phyloP scores from a whole-genome alignment of 495 filamentous ascomycete genomes.

The Rostrohypoxylon terebratum region DNA sequence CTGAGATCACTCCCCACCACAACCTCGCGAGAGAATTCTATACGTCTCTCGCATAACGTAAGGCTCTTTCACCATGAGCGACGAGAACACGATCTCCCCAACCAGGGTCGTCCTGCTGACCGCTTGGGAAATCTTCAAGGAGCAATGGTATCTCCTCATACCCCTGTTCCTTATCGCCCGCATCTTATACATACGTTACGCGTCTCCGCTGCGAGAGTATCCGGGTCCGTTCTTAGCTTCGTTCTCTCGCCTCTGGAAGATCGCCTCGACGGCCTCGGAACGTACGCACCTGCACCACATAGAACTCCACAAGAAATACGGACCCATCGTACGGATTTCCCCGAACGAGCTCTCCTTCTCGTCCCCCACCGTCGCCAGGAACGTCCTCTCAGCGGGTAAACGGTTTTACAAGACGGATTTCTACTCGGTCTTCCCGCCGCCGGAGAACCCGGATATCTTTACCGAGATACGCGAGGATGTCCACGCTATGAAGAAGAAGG shows the following conservation, averaged over 20 bases:
- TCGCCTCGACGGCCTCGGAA: constrained; percentile 53
- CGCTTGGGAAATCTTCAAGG: constrained; percentile 44
- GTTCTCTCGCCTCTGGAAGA: constrained; percentile 60
- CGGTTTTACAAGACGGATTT: constrained; percentile 68
- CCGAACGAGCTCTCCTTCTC: constrained; percentile 68
- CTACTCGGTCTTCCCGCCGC: constrained; percentile 66
- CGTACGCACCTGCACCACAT: constrained; percentile 61
- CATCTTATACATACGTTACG: constrained; percentile 55
- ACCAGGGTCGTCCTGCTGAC: constrained; percentile 47
- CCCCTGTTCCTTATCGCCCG: constrained; percentile 49
- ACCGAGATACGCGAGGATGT: constrained; percentile 66
- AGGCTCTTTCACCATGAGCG: constrained; percentile 43
- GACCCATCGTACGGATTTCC: constrained; percentile 66
- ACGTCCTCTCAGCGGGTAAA: constrained; percentile 62
- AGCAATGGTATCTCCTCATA: constrained; percentile 55
- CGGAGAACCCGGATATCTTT: constrained; percentile 71
- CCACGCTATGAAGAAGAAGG: constrained; percentile 67
- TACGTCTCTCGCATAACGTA: constrained; percentile 6
- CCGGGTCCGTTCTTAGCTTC: constrained; percentile 64
- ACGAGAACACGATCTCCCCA: constrained; percentile 46
- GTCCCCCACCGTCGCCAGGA: constrained; percentile 62
- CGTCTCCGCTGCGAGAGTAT: constrained; percentile 59
- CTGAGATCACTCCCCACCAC: neutral
- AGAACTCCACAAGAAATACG: constrained; percentile 63
- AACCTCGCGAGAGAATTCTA: constrained; percentile 4